Base-by-base conservation (phyloP, 768 basidiomycete species). In the Macrolepiota fuliginosa region DNA sequence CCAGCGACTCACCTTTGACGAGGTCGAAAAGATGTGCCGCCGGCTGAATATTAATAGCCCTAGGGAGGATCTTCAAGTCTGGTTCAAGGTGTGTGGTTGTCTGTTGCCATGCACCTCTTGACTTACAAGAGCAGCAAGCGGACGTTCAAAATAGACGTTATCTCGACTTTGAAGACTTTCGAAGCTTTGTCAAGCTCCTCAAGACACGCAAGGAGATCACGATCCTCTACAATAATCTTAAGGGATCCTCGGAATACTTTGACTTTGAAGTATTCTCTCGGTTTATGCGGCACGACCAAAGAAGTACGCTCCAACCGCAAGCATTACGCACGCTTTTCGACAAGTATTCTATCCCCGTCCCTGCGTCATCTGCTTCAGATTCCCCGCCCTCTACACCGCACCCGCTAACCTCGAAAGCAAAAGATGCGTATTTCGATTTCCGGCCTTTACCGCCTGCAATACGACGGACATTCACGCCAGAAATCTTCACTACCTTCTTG, bases 141-240 rank as follows among this genome's bases (percentile, higher is more conserved):
- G 91, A 94, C 71, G 69, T 72, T 1, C 76, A 81, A 56, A 67
- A 74, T 1, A 80, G 80, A 0, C 80, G 80, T 1, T 89, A 79
- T 62, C 86, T 97, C 50, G 87, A 94, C 72, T 94, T 95, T 68
- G 69, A 81, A 3, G 90, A 91, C 63, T 98, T 97, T 70, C 87
- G 89, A 56, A 78, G 78, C 13, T 94, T 98, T 64, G 91, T 97
- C 65, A 92, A 90, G 72, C 74, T 89, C 17, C 81, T 97, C 60
- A 96, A 96, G 69, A 79, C 82, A 1, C 84, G 96, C 13, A 89
- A 91, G 0, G 96, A 98, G 64, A 76, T 98, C 5, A 85, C 90
- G 45, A 70, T 79, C 1, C 69, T 96, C 17, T 89, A 88, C 74
- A 77, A 78, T 64, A 76, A 77, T 53, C 70, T 83, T 7, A 66